Base-by-base conservation (phyloP, 23 red algal species). In the Agarophyton chilense region DNA sequence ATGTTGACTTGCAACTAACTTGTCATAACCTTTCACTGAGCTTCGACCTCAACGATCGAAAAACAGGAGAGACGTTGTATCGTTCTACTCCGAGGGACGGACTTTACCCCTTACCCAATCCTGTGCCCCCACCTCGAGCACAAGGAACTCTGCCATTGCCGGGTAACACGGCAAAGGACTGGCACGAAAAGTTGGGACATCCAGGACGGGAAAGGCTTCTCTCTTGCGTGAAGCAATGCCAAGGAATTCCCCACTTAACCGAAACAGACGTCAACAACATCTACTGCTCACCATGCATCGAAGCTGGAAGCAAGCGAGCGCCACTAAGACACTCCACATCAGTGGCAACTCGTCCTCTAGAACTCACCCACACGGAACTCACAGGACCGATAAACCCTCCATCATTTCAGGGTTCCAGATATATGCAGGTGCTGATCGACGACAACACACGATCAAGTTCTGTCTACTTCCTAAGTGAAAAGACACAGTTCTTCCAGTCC, bases 341-440 rank as follows among this genome's bases (percentile, higher is more conserved):
- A 41, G 41, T 41, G 9, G 14, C 26, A 6, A 13, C 65, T 33
- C 11, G 35, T 4, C 74, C 42, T 21, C 26, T 52, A 40, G 42
- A 79, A 53, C 25, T 79, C 6, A 52, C 47, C 45, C 74, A 79
- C 42, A 52, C 47, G 13, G 42, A 79, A 22, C 36, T 79, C 33
- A 46, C 74, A 34, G 74, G 74, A 19, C 58, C 58, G 0, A 85
- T 67, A 17, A 70, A 24, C 33, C 1, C 44, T 41, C 81, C 0
- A 26, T 60, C 44, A 25, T 39, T 70, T 18, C 54, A 19, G 22
- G 64, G 64, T 12, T 17, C 29, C 12, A 85, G 35, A 4, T 85
- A 85, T 58, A 46, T 85, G 29, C 29, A 44, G 0, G 38, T 72
- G 42, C 57, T 70, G 29, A 18, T 70, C 11, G 81, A 85, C 40